Base-by-base conservation (phyloP, 2,329 filamentous ascomycete genomes). In the Ascochyta rabiei region DNA sequence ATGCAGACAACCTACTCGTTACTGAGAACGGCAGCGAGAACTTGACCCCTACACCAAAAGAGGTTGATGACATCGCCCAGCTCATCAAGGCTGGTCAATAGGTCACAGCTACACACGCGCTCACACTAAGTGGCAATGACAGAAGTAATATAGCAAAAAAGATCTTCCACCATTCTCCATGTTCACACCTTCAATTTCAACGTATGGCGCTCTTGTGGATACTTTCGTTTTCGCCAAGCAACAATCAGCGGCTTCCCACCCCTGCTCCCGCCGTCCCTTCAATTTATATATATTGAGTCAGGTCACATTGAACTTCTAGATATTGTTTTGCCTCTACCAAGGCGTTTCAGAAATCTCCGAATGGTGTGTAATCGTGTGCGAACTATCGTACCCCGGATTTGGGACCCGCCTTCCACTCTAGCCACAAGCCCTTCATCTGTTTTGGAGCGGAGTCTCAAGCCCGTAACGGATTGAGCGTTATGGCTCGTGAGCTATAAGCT, bases 21-120 rank as follows among this genome's bases (percentile, higher is more conserved):
- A 95, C 89, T 1, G 81, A 88, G 57, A 79, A 84, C 21, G 92
- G 93, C 0, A 86, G 86, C 66, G 92, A 97, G 76, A 96, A 96
- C 70, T 70, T 98, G 71, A 96, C 92, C 1, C 82, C 83, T 1
- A 89, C 89, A 26, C 89, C 90, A 0, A 96, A 96, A 78, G 85
- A 86, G 44, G 75, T 80, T 2, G 81, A 88, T 47, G 87, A 91
- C 69, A 77, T 92, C 65, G 77, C 92, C 69, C 80, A 81, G 58
- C 79, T 89, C 43, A 83, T 88, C 46, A 67, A 63, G 48, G 59
- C 57, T 35, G 61, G 59, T n/a, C 66, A 53, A 33, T 56, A 44
- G 34, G 12, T 28, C 13, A n/a, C 5, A 24, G 6, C 21, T 13
- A n/a, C 9, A 10, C 3, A 28, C 35, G 19, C 13, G n/a, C 10